Evolutionary conservation across 257 asterid genomes (phyloP), one percentile per base, ranked within the genome.

Genomic region (Penstemon eatonii): DNA sequence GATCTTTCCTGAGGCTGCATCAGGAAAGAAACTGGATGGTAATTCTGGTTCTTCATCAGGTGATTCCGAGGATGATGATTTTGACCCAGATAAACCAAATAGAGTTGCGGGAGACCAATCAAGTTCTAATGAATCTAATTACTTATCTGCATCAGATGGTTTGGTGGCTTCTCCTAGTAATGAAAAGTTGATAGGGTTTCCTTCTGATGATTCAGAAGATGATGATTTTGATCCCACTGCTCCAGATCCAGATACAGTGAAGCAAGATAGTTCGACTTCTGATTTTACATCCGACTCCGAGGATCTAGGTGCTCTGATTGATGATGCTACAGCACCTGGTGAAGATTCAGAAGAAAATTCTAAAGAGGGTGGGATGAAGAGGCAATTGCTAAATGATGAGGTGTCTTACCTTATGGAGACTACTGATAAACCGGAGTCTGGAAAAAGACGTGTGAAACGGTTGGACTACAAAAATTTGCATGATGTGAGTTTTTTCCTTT

Each of bases 161-260:
- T 62, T 71, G 63, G 74, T 53, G 19, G 80, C 73, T 60, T 51
- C 83, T 69, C 60, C 69, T 63, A 78, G 79, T 51, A 70, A 79
- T 56, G 82, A 83, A 19, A 81, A 69, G 41, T 44, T 55, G 52
- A 41, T 56, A 60, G 89, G 84, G 70, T 80, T 86, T 73, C 90
- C 96, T 74, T 88, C 96, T 76, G 98, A 92, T 52, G 98, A 92
- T 84, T 90, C 97, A 5, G 98, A 88, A 78, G 98, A 92, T 73
- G 97, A 82, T 64, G 97, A 92, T 79, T 92, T 76, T 78, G 88
- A 86, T 72, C 98, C 96, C 44, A 63, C 81, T 69, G 87, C 80
- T 76, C 76, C 82, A 11, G 76, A 83, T 63, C 42, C 66, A 59
- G 83, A 76, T 47, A 76, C 77, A 64, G 85, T 63, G 70, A 75